phyloP scores from a whole-genome alignment of 805 yeast genomes.

The Barnettozyma wickerhamii region DNA sequence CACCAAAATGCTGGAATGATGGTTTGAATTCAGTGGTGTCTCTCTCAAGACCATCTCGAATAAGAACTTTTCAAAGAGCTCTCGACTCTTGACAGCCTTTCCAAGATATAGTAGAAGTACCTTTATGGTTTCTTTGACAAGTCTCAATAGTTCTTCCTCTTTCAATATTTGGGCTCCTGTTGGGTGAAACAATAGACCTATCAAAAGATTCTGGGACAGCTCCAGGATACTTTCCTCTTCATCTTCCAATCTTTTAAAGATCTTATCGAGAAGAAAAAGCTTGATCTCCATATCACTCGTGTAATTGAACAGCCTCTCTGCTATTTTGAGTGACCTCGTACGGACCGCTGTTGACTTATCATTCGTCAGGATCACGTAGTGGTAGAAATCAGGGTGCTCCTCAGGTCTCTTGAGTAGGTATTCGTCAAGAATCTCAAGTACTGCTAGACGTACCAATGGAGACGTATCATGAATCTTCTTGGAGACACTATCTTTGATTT shows the following conservation, averaged over 20 bases:
- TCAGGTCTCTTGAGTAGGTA: conserved; percentile 42
- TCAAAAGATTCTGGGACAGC: conserved; percentile 33
- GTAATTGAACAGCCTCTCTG: conserved; percentile 41
- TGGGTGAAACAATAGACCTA: conserved; percentile 34
- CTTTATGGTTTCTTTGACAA: conserved; percentile 11
- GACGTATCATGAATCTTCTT: conserved; percentile 53
- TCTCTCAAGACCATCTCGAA: conserved; percentile 37
- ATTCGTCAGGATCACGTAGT: conserved; percentile 29
- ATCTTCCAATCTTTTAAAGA: conserved; percentile 58
- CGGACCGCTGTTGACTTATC: conserved; percentile 67
- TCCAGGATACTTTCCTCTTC: conserved; percentile 58
- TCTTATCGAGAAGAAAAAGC: conserved; percentile 42
- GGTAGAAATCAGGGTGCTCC: conserved; percentile 44
- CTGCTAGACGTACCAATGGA: conserved; percentile 73
- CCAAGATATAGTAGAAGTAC: conserved; percentile 36
- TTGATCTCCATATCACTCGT: conserved; percentile 30
- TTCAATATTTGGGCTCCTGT: conserved; percentile 6
- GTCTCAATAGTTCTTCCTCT: neutral
- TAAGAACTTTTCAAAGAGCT: conserved; percentile 44
- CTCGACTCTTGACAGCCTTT: conserved; percentile 36
- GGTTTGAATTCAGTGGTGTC: conserved; percentile 18
- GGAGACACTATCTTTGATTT: conserved; percentile 49
- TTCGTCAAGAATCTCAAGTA: conserved; percentile 57
- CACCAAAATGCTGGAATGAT: conserved; percentile 15
- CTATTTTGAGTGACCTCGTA: conserved; percentile 52